These are phyloP conservation scores for Verticillium albo-atrum DNA, from an alignment of 2,329 filamentous ascomycete genomes.

Conservation along the genomic window DNA sequence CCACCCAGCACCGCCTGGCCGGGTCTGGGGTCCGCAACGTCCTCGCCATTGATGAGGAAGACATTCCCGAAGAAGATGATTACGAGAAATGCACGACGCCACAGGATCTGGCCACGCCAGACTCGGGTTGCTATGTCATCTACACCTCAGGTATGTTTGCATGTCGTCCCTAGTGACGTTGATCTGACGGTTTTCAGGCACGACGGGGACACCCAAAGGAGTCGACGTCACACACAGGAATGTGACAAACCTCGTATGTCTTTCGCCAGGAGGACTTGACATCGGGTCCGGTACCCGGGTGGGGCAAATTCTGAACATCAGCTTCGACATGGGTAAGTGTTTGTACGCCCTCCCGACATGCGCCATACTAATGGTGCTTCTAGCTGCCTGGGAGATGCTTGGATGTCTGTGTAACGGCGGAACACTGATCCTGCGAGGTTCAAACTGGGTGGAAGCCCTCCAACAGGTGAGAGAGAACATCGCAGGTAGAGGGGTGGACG, in stretches of 20 bases:
- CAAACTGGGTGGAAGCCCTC: slow-evolving; percentile 42
- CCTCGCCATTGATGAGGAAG: slow-evolving; percentile 1
- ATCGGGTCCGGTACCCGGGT: slow-evolving; percentile 45
- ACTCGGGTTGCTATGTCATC: slow-evolving; percentile 40
- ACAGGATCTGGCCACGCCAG: slow-evolving; percentile 21
- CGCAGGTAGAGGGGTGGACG: neutral
- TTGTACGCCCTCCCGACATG: neutral
- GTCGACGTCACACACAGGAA: slow-evolving; percentile 52
- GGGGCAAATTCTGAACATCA: slow-evolving; percentile 51
- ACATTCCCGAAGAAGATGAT: neutral
- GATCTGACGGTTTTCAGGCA: slow-evolving; percentile 16
- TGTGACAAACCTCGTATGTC: slow-evolving; percentile 48
- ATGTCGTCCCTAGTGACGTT: neutral
- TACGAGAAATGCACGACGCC: neutral
- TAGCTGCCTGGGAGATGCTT: slow-evolving; percentile 58
- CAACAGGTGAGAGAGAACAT: slow-evolving; percentile 28
- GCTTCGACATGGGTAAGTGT: slow-evolving; percentile 55
- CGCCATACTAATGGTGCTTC: neutral
- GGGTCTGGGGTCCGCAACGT: slow-evolving; percentile 1
- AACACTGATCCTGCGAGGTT: slow-evolving; percentile 47
- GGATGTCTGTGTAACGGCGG: slow-evolving; percentile 53
- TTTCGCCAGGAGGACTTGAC: slow-evolving; percentile 44
- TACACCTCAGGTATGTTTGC: slow-evolving; percentile 42
- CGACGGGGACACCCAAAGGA: slow-evolving; percentile 53
- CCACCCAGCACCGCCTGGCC: neutral